Conservation (phyloP, 805 yeast genomes). For the Pichia insulana region DNA sequence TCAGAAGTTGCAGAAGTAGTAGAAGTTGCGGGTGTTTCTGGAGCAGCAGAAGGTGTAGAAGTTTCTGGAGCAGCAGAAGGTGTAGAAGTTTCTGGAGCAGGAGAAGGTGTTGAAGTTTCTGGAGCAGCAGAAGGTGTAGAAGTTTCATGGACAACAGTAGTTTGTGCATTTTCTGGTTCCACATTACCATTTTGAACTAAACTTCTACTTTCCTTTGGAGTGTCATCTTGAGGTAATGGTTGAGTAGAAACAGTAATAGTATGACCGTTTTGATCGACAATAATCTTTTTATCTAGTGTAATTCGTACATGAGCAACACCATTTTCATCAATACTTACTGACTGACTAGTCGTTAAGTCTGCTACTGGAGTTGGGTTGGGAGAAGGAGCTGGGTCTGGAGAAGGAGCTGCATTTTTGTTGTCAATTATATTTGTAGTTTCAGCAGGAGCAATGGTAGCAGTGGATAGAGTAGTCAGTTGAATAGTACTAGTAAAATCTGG, state of each 20-base stretch:
- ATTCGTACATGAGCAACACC: slow-evolving; percentile 11
- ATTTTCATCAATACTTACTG: slow-evolving; percentile 7
- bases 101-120: not conserved
- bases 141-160: not conserved
- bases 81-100: not conserved
- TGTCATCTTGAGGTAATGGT: slow-evolving; percentile 1
- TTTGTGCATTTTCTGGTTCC: not conserved
- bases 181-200: not conserved
- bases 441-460: slow-evolving; percentile 7
- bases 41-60: not conserved
- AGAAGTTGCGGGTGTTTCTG: too few species aligned
- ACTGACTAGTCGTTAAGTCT: not conserved
- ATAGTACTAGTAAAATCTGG: slow-evolving; percentile 8
- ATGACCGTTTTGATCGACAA: slow-evolving; percentile 8
- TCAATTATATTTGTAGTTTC: not conserved
- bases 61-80: not conserved
- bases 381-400: too few species aligned
- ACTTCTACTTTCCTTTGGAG: not conserved
- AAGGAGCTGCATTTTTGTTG: not conserved
- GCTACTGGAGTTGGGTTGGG: too few species aligned
- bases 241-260: slow-evolving; percentile 8
- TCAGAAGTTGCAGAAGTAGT: not conserved
- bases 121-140: too few species aligned
- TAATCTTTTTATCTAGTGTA: slow-evolving; percentile 2
- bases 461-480: slow-evolving; percentile 1